phyloP scores from a whole-genome alignment of 2,329 filamentous ascomycete species.

The Bimuria novae-zelandiae region DNA sequence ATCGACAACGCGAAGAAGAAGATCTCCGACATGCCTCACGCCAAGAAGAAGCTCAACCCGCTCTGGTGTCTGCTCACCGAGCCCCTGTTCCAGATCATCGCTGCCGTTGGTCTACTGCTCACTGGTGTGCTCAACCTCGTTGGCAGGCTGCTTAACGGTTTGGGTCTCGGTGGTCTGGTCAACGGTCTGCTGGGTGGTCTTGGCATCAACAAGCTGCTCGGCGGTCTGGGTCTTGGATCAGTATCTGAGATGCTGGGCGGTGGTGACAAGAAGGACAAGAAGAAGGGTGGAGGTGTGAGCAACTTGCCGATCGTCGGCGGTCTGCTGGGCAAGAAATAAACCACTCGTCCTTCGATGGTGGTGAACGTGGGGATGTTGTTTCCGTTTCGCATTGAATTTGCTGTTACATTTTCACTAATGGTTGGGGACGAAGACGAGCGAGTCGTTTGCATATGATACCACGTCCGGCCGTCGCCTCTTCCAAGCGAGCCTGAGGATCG shows the following conservation, averaged over 20 bases:
- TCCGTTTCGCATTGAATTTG: constrained; percentile 13
- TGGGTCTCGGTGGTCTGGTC: constrained; percentile 81
- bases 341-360: not conserved
- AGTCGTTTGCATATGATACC: constrained; percentile 20
- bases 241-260: constrained; percentile 59
- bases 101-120: constrained; percentile 82
- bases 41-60: constrained; percentile 88
- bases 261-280: constrained; percentile 61
- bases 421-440: not conserved
- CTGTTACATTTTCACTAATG: not conserved
- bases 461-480: constrained; percentile 7
- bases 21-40: constrained; percentile 88
- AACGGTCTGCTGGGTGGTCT: constrained; percentile 78
- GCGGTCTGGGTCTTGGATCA: constrained; percentile 68
- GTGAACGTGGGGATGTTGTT: constrained; percentile 13
- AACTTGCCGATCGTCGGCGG: constrained; percentile 54
- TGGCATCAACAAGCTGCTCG: constrained; percentile 75
- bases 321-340: constrained; percentile 48
- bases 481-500: constrained; percentile 32
- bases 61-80: constrained; percentile 83
- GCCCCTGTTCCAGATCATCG: constrained; percentile 90
- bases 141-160: constrained; percentile 75
- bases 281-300: constrained; percentile 44
- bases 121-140: constrained; percentile 84
- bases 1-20: constrained; percentile 89